A percentile compares a stretch with the other conserved stretches of the same genome.
These are phyloP conservation scores for Dichotomopilus funicola DNA, from an alignment of 2,329 filamentous ascomycete species.

Conservation along the genomic window DNA sequence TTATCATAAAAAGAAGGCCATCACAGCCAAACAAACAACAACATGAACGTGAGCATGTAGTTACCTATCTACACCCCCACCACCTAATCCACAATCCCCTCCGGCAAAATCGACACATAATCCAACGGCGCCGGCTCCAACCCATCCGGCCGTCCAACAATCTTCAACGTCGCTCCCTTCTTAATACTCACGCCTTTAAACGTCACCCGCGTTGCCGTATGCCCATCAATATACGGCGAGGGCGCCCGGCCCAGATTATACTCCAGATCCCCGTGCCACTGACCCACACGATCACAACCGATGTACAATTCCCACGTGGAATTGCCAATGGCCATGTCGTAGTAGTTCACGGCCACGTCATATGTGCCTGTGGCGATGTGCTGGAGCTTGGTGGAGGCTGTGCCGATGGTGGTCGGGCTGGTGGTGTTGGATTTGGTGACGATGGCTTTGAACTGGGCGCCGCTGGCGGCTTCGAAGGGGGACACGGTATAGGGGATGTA, in stretches of 20 bases:
- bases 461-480: constrained; percentile 56
- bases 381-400: constrained; percentile 39
- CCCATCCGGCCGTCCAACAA: constrained; percentile 53
- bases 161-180: constrained; percentile 46
- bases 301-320: constrained; percentile 56
- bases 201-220: constrained; percentile 57
- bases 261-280: constrained; percentile 56
- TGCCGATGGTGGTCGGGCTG: constrained; percentile 30
- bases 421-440: constrained; percentile 49
- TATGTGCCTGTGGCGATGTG: constrained; percentile 49
- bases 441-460: constrained; percentile 39
- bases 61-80: background rate
- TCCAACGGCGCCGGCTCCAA: constrained; percentile 60
- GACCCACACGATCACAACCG: constrained; percentile 45
- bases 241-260: constrained; percentile 52
- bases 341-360: constrained; percentile 55
- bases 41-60: background rate
- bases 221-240: constrained; percentile 55
- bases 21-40: background rate
- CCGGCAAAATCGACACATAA: constrained; percentile 57
- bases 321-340: constrained; percentile 61
- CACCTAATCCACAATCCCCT: constrained; percentile 47
- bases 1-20: too few relatives aligned
- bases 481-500: constrained; percentile 49
- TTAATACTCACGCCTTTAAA: constrained; percentile 45